phyloP scores from a whole-genome alignment of 2,329 filamentous ascomycete genomes.

The Aspergillus japonicus region DNA sequence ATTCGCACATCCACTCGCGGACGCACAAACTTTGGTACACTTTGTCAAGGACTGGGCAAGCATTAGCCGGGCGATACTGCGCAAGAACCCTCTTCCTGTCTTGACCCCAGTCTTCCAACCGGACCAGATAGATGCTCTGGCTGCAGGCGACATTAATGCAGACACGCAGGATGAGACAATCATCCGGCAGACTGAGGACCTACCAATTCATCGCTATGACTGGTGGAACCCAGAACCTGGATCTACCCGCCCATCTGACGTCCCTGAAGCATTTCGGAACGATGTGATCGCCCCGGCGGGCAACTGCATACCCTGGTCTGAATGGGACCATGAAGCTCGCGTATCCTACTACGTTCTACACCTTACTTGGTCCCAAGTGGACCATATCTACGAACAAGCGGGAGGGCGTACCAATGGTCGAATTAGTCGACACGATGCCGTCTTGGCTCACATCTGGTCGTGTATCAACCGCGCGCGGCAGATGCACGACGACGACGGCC shows the following conservation, averaged over 20 bases:
- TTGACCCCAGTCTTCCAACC: constrained; percentile 43
- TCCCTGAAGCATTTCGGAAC: constrained; percentile 17
- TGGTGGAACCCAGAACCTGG: constrained; percentile 41
- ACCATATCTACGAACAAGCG: constrained; percentile 32
- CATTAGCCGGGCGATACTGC: constrained; percentile 20
- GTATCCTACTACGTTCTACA: constrained; percentile 38
- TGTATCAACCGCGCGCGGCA: constrained; percentile 45
- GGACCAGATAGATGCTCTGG: constrained; percentile 36
- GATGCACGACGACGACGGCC: constrained; percentile 22
- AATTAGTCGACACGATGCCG: constrained; percentile 47
- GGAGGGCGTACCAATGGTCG: neutral
- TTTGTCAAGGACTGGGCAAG: constrained; percentile 48
- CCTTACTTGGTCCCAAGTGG: constrained; percentile 38
- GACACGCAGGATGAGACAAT: constrained; percentile 26
- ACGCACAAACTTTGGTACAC: constrained; percentile 44
- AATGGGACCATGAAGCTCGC: constrained; percentile 41
- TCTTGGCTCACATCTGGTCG: constrained; percentile 50
- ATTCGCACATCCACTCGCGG: constrained; percentile 47
- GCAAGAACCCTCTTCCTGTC: neutral
- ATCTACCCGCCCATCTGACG: constrained; percentile 7
- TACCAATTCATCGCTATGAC: constrained; percentile 51
- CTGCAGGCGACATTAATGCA: constrained; percentile 25
- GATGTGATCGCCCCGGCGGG: constrained; percentile 30
- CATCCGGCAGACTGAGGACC: constrained; percentile 21
- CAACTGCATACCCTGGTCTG: constrained; percentile 40